A percentile compares a stretch with the other conserved stretches of the same genome.
Evolutionary conservation across 1,284 basidiomycete genomes (phyloP).

Genomic region (Melampsora larici-populina): DNA sequence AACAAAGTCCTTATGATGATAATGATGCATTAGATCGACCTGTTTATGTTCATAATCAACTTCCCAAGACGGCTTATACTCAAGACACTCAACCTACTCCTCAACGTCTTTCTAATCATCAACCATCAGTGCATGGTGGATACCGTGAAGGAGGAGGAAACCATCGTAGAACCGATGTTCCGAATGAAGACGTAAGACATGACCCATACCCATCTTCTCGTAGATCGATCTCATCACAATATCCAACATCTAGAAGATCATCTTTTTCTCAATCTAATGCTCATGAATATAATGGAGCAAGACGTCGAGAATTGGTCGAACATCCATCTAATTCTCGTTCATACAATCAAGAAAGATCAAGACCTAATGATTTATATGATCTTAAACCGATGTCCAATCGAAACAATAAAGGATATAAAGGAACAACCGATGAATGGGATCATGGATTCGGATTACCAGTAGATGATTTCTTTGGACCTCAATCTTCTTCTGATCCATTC

Average conservation of each 20-base stretch:
- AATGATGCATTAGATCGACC: neutral
- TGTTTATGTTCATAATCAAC: neutral
- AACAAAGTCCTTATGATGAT: slow-evolving; percentile 4
- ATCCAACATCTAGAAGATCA: slow-evolving; percentile 14
- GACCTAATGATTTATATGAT: slow-evolving; percentile 19
- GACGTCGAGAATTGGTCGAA: neutral
- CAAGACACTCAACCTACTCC: neutral
- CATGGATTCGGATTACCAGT: slow-evolving; percentile 16
- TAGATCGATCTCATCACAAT: neutral
- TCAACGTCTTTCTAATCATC: neutral
- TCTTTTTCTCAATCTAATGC: slow-evolving; percentile 22
- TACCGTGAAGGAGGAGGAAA: neutral
- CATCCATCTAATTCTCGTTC: neutral
- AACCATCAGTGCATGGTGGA: neutral
- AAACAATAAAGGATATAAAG: neutral
- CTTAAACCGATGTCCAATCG: neutral
- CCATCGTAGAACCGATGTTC: neutral
- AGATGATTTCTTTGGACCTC: slow-evolving; percentile 24
- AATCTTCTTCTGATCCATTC: slow-evolving; percentile 11
- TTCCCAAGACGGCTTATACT: neutral
- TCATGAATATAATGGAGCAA: too few species aligned
- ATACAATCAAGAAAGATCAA: neutral
- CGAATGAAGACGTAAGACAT: neutral
- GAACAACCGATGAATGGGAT: slow-evolving; percentile 20
- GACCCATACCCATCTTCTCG: neutral